A percentile compares a stretch with the other conserved stretches of the same genome.
Evolutionary conservation across 768 basidiomycete genomes (phyloP).

Genomic region (Tulasnella sp.): DNA sequence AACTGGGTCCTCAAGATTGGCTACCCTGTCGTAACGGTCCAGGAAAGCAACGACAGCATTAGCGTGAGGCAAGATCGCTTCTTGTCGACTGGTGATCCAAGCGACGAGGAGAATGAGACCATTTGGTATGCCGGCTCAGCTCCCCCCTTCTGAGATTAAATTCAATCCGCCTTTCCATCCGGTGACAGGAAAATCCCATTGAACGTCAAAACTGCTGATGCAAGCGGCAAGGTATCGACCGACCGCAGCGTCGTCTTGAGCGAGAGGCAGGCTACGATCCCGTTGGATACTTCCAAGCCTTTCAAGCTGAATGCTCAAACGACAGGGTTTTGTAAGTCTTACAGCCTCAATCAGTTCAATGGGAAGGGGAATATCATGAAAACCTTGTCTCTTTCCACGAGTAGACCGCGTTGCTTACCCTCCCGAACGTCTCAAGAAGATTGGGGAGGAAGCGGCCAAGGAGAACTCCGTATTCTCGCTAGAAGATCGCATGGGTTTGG

Average conservation of each 20-base stretch:
- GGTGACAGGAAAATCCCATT: constrained; percentile 73
- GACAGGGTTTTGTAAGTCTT: constrained; percentile 74
- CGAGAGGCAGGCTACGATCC: constrained; percentile 61
- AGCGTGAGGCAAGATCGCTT: constrained; percentile 86
- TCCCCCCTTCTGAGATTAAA: neutral
- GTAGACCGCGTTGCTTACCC: constrained; percentile 83
- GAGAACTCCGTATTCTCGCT: constrained; percentile 61
- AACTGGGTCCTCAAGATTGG: constrained; percentile 47
- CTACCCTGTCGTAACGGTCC: constrained; percentile 38
- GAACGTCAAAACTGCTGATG: constrained; percentile 59
- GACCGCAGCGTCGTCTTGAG: constrained; percentile 63
- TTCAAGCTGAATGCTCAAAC: constrained; percentile 93
- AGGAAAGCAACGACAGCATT: constrained; percentile 67
- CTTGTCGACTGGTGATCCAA: constrained; percentile 75
- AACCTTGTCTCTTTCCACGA: neutral
- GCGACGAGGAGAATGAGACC: constrained; percentile 79
- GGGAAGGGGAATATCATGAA: constrained; percentile 23
- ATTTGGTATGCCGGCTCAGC: constrained; percentile 56
- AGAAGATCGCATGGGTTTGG: constrained; percentile 84
- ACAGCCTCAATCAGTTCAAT: neutral
- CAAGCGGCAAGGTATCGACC: constrained; percentile 52
- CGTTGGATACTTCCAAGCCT: constrained; percentile 68
- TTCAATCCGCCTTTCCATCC: neutral
- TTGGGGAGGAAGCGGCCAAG: constrained; percentile 76
- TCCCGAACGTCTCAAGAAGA: constrained; percentile 67